A percentile compares a stretch with the other conserved stretches of the same genome.
phyloP scores from a whole-genome alignment of 495 filamentous ascomycete species.

The Trichoderma orchidacearum region DNA sequence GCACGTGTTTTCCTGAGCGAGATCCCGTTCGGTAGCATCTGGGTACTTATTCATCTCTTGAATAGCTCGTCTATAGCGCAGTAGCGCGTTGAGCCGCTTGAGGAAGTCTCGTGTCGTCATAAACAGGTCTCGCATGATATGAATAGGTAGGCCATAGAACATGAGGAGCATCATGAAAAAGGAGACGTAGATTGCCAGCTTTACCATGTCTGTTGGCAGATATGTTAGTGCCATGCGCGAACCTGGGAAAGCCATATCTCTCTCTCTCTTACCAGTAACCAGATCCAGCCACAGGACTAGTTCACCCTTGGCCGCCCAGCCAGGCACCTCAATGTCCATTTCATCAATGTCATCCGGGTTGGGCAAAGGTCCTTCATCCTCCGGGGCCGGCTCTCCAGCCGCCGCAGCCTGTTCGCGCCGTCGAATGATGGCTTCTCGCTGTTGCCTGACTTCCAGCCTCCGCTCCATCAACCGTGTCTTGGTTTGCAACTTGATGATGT shows the following conservation, averaged over 20 bases:
- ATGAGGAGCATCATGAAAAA: constrained; percentile 89
- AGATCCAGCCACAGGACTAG: constrained; percentile 88
- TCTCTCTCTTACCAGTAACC: constrained; percentile 48
- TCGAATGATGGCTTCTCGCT: constrained; percentile 49
- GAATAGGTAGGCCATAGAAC: constrained; percentile 90
- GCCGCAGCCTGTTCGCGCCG: constrained; percentile 41
- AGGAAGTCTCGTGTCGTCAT: constrained; percentile 84
- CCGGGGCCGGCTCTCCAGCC: constrained; percentile 20
- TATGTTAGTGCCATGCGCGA: too few relatives aligned
- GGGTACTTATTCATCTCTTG: constrained; percentile 85
- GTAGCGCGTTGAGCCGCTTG: constrained; percentile 72
- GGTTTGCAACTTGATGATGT: constrained; percentile 57
- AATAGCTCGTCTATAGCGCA: constrained; percentile 78
- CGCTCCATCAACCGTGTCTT: constrained; percentile 49
- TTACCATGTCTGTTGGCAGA: constrained; percentile 57
- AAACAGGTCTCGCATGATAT: constrained; percentile 90
- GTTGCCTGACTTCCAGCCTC: constrained; percentile 36
- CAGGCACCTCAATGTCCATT: constrained; percentile 83
- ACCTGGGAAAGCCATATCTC: too few relatives aligned
- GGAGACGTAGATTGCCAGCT: constrained; percentile 71
- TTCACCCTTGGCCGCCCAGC: constrained; percentile 92
- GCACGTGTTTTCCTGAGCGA: constrained; percentile 76
- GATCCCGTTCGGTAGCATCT: constrained; percentile 80
- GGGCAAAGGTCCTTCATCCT: constrained; percentile 37
- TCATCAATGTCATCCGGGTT: constrained; percentile 74